A percentile compares a stretch with the other conserved stretches of the same genome.
Evolutionary conservation across 495 filamentous ascomycete genomes (phyloP).

Genomic region (Tuber calosporum): DNA sequence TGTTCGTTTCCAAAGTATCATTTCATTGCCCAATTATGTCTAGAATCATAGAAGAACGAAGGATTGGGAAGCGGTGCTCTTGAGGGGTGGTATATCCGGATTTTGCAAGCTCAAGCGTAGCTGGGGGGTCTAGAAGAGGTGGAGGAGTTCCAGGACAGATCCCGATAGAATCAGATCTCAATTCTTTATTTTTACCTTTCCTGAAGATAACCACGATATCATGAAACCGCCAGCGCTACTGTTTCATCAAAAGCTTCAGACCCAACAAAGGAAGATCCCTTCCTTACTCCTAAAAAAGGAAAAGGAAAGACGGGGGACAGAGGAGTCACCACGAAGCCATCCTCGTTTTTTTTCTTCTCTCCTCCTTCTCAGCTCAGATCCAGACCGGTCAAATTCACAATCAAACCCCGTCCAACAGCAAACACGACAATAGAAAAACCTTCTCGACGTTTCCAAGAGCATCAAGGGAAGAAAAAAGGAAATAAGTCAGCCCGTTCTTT

Average conservation of each 20-base stretch:
- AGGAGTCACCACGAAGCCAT: not conserved
- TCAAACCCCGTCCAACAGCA: not conserved
- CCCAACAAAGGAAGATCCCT: not conserved
- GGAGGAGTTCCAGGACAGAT: not conserved
- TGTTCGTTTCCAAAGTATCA: not conserved
- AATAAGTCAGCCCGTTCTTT: not conserved
- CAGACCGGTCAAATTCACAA: not conserved
- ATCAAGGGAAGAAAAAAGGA: not conserved
- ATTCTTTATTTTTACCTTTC: not conserved
- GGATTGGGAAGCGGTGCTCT: not conserved
- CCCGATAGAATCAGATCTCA: not conserved
- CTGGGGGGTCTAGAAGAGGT: not conserved
- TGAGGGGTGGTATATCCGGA: not conserved
- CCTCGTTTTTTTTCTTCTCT: not conserved
- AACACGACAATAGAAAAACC: constrained; percentile 3
- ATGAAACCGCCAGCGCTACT: not conserved
- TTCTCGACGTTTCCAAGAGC: constrained; percentile 1
- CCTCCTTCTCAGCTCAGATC: not conserved
- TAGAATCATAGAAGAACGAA: not conserved
- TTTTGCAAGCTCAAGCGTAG: not conserved
- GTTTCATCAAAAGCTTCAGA: constrained; percentile 1
- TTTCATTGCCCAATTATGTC: not conserved
- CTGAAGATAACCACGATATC: not conserved
- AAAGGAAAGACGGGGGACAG: not conserved
- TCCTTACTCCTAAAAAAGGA: not conserved